Percentiles rank a stretch among this genome's conserved stretches.
Conservation (phyloP, 305 asterid species). For the Euphrasia arctica region DNA sequence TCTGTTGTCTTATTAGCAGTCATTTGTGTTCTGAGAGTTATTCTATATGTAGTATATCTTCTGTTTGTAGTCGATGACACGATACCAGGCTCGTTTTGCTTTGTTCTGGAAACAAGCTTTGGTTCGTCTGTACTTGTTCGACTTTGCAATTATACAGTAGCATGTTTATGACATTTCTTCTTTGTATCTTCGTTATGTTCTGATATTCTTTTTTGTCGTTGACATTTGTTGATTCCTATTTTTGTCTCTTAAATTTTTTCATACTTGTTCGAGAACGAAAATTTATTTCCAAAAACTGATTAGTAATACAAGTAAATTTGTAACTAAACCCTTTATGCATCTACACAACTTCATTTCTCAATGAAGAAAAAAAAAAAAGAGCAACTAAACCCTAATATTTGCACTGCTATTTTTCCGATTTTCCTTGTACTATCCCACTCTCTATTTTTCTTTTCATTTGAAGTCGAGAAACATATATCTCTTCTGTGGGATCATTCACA, state of each 20-base stretch:
- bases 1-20: too few relatives aligned
- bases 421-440: neutral
- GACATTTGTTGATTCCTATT: too few relatives aligned
- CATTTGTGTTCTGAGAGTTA: too few relatives aligned
- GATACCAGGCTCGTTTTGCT: too few relatives aligned
- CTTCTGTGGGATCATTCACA: conserved; percentile 25
- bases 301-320: neutral
- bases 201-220: too few relatives aligned
- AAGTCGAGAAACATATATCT: neutral
- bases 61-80: too few relatives aligned
- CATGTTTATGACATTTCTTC: conserved; percentile 40
- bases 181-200: conserved; percentile 88
- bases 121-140: too few relatives aligned
- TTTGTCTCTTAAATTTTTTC: too few relatives aligned
- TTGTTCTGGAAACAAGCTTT: too few relatives aligned
- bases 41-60: too few relatives aligned
- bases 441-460: neutral
- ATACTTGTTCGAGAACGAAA: conserved; percentile 38
- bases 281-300: too few relatives aligned
- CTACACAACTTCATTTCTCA: neutral
- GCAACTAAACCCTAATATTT: too few relatives aligned
- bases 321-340: neutral
- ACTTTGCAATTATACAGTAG: conserved; percentile 30
- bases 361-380: neutral
- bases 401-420: neutral